phyloP scores from a whole-genome alignment of 768 basidiomycete species.

The Russula vinacea region DNA sequence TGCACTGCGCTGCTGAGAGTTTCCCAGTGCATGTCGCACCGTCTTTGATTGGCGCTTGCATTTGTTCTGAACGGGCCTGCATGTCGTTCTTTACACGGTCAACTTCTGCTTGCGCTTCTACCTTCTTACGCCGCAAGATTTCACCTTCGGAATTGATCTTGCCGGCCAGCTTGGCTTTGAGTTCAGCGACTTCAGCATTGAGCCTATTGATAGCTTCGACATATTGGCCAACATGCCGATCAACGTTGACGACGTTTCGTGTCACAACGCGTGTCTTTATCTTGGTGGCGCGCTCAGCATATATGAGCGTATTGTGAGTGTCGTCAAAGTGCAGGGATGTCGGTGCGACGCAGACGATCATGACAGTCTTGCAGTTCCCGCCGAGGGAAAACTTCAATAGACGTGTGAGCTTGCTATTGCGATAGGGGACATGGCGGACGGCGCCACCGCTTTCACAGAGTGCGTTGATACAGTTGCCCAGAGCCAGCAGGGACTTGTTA shows the following conservation, averaged over 20 bases:
- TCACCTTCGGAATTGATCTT: conserved; percentile 63
- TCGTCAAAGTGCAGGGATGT: conserved; percentile 96
- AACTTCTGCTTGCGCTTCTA: conserved; percentile 70
- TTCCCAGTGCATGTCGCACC: conserved; percentile 73
- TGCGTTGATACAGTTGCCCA: conserved; percentile 98
- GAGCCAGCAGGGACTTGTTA: conserved; percentile 95
- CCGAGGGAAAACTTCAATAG: conserved; percentile 96
- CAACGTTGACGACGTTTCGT: conserved; percentile 90
- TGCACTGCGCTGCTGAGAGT: conserved; percentile 64
- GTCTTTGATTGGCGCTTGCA: conserved; percentile 64
- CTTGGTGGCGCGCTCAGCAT: conserved; percentile 96
- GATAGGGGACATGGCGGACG: conserved; percentile 88
- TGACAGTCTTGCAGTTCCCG: conserved; percentile 98
- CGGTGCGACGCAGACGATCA: conserved; percentile 97
- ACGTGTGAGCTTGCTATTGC: conserved; percentile 97
- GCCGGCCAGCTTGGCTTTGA: conserved; percentile 81
- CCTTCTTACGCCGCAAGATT: conserved; percentile 59
- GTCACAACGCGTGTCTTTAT: conserved; percentile 98
- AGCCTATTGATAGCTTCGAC: conserved; percentile 91
- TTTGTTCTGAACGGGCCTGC: conserved; percentile 67
- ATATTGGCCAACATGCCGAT: conserved; percentile 92
- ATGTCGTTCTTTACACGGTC: conserved; percentile 73
- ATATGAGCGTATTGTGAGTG: conserved; percentile 96
- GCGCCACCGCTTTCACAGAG: conserved; percentile 92
- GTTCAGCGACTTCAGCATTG: conserved; percentile 75